phyloP scores from a whole-genome alignment of 2,329 filamentous ascomycete genomes.

The Chrysosporium keratinophilum region DNA sequence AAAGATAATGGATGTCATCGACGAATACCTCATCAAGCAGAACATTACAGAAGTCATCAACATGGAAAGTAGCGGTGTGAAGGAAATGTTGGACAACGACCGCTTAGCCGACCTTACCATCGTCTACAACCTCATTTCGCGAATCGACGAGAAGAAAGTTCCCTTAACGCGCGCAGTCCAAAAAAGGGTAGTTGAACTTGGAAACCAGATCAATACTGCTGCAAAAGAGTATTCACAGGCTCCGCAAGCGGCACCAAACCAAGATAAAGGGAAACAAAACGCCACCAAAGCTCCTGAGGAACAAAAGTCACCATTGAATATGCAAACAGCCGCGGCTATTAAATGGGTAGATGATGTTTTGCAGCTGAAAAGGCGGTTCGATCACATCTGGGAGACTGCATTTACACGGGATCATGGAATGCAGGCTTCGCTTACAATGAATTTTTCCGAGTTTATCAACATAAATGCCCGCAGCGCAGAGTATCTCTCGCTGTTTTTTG shows the following conservation, averaged over 20 bases:
- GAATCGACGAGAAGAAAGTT: constrained; percentile 64
- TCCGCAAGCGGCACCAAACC: constrained; percentile 39
- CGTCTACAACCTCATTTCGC: constrained; percentile 65
- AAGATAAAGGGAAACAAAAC: constrained; percentile 26
- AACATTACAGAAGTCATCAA: constrained; percentile 73
- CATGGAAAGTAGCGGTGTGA: constrained; percentile 73
- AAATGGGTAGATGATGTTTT: constrained; percentile 94
- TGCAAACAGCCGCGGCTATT: constrained; percentile 76
- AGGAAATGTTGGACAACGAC: constrained; percentile 86
- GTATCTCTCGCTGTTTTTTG: constrained; percentile 91
- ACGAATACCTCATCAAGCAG: constrained; percentile 64
- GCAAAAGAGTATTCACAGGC: constrained; percentile 47
- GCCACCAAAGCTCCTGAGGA: constrained; percentile 43
- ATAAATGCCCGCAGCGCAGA: constrained; percentile 75
- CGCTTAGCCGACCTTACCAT: constrained; percentile 66
- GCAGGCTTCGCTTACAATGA: constrained; percentile 72
- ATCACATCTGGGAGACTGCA: constrained; percentile 61
- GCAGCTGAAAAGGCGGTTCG: constrained; percentile 77
- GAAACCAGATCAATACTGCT: constrained; percentile 66
- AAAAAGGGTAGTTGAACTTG: constrained; percentile 65
- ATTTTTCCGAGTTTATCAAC: constrained; percentile 90
- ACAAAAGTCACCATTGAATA: constrained; percentile 47
- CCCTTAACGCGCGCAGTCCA: constrained; percentile 63
- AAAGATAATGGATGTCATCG: constrained; percentile 67
- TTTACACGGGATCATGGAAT: constrained; percentile 67